Percentiles rank a stretch among this genome's conserved stretches.
phyloP scores from a whole-genome alignment of 169 alveolate species.

The Cryptosporidium ubiquitum region DNA sequence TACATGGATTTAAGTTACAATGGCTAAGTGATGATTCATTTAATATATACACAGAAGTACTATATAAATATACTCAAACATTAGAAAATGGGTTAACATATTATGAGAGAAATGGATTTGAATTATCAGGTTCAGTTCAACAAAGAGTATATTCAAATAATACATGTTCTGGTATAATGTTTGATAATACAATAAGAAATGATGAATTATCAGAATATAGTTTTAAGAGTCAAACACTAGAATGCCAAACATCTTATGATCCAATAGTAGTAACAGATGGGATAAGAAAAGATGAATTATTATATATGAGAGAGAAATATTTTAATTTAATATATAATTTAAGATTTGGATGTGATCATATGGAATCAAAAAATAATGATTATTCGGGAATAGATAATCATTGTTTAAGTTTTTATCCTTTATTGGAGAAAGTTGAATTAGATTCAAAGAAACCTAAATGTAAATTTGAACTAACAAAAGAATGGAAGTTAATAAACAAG shows the following conservation, averaged over 20 bases:
- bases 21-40: slow-evolving; percentile 82
- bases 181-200: slow-evolving; percentile 30
- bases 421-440: slow-evolving; percentile 64
- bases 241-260: slow-evolving; percentile 32
- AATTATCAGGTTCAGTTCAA: slow-evolving; percentile 77
- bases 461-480: slow-evolving; percentile 75
- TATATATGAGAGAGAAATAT: slow-evolving; percentile 72
- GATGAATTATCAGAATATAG: neutral
- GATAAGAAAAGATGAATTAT: slow-evolving; percentile 22
- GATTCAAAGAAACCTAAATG: slow-evolving; percentile 69
- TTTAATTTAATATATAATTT: slow-evolving; percentile 73
- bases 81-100: slow-evolving; percentile 77
- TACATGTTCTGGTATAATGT: slow-evolving; percentile 76
- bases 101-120: slow-evolving; percentile 78
- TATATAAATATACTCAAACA: slow-evolving; percentile 77
- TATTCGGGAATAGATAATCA: neutral
- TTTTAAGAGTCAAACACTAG: slow-evolving; percentile 1
- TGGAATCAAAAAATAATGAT: slow-evolving; percentile 48
- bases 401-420: slow-evolving; percentile 77
- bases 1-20: slow-evolving; percentile 77
- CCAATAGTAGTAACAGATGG: slow-evolving; percentile 57
- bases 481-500: slow-evolving; percentile 68
- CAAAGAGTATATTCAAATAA: slow-evolving; percentile 74
- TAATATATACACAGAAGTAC: slow-evolving; percentile 76
- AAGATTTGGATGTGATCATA: slow-evolving; percentile 77